Percentiles rank a stretch among this genome's conserved stretches.
These are phyloP conservation scores for Amphibolis antarctica DNA, from an alignment of 106 monocot species.

Conservation along the genomic window DNA sequence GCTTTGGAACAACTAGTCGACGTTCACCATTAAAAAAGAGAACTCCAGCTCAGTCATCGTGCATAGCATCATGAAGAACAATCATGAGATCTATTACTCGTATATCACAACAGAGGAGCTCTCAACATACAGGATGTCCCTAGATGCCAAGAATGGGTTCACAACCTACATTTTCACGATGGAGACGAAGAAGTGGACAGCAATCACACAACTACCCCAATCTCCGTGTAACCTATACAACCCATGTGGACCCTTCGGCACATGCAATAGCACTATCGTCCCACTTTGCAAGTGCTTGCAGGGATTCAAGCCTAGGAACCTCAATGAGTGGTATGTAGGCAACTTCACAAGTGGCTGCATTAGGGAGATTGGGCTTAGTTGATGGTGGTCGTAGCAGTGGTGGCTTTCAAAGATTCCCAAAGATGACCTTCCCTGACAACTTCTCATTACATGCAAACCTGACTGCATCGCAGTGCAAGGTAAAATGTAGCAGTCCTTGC, in stretches of 20 bases:
- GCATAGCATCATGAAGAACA: conserved; percentile 12
- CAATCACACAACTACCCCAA: conserved; percentile 15
- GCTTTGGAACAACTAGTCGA: conserved; percentile 25
- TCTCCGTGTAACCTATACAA: conserved; percentile 28
- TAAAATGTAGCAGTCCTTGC: too few relatives aligned
- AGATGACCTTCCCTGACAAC: too few relatives aligned
- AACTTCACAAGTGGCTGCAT: conserved; percentile 32
- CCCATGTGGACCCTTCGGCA: conserved; percentile 41
- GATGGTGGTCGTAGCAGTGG: too few relatives aligned
- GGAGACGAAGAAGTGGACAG: conserved; percentile 12
- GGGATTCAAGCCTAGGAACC: conserved; percentile 25
- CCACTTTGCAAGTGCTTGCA: conserved; percentile 33
- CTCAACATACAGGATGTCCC: neutral
- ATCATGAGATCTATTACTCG: conserved; percentile 16
- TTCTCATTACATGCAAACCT: too few relatives aligned
- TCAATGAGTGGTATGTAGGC: conserved; percentile 22
- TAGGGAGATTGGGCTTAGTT: conserved; percentile 25
- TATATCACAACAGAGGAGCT: neutral
- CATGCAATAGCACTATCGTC: conserved; percentile 13
- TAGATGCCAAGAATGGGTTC: neutral
- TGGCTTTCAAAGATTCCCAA: too few relatives aligned
- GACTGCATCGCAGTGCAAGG: too few relatives aligned
- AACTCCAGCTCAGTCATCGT: conserved; percentile 6
- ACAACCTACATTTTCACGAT: neutral
- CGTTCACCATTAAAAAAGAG: neutral